Percentiles rank a stretch among this genome's conserved stretches.
Evolutionary conservation across 2,329 filamentous ascomycete genomes (phyloP).

Genomic region (Dactylella cylindrospora): DNA sequence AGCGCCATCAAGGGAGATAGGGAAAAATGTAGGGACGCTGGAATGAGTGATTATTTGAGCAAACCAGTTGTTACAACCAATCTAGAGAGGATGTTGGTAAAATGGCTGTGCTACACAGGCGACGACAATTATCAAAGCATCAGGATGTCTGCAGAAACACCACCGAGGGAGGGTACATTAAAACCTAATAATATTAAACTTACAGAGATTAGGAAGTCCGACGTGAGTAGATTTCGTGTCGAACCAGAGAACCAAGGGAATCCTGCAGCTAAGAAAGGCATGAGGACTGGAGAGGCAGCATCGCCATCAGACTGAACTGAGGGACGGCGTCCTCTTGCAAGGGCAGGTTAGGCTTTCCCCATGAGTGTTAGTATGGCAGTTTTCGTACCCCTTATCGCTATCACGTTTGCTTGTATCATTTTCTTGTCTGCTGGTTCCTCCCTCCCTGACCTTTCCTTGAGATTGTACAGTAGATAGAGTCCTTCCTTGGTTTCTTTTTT

Average conservation of each 20-base stretch:
- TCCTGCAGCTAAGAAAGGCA: background rate
- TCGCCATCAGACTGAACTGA: background rate
- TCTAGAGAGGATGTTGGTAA: conserved; percentile 39
- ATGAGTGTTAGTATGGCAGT: no score
- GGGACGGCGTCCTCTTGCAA: background rate
- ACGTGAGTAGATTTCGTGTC: conserved; percentile 7
- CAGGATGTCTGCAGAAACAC: conserved; percentile 32
- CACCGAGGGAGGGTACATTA: conserved; percentile 14
- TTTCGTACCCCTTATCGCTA: background rate
- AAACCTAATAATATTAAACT: conserved; percentile 14
- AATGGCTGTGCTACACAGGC: conserved; percentile 34
- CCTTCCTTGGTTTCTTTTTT: background rate
- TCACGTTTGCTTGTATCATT: conserved; percentile 6
- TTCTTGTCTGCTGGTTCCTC: background rate
- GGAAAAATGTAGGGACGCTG: conserved; percentile 71
- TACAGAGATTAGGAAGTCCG: conserved; percentile 10
- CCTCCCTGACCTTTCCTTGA: background rate
- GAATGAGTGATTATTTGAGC: conserved; percentile 72
- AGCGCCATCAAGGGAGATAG: conserved; percentile 74
- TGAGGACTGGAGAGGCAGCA: background rate
- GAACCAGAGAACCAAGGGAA: background rate
- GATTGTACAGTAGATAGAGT: conserved; percentile 24
- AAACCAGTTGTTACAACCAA: conserved; percentile 37
- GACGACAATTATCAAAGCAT: conserved; percentile 39
- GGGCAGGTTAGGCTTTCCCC: background rate